Conservation (phyloP, 345 rosid genomes). For the Combretum micranthum region DNA sequence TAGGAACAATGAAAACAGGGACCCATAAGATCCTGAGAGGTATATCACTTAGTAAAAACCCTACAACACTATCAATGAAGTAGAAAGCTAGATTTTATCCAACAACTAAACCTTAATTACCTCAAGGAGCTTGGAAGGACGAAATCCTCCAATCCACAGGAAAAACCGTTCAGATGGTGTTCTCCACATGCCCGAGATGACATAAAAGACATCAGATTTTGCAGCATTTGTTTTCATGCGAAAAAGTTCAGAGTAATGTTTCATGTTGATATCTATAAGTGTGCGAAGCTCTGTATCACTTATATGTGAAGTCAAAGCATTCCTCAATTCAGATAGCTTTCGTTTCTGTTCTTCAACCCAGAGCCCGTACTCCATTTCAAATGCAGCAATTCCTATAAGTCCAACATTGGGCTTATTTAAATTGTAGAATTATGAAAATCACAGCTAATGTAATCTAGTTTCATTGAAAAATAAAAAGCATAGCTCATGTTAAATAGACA, state of each 20-base stretch:
- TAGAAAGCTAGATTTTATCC: too few species aligned
- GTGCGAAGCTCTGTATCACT: constrained; percentile 32
- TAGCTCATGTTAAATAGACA: too few species aligned
- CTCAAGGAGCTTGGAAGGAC: constrained; percentile 47
- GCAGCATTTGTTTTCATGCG: constrained; percentile 28
- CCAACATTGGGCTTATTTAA: neutral
- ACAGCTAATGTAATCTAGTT: too few species aligned
- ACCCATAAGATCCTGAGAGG: too few species aligned
- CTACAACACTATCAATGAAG: too few species aligned
- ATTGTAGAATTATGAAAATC: neutral
- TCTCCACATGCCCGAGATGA: constrained; percentile 48
- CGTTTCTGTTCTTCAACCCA: constrained; percentile 48
- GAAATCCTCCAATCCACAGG: constrained; percentile 51
- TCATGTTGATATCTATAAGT: constrained; percentile 31
- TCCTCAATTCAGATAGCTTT: constrained; percentile 27
- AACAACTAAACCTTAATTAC: constrained; percentile 10
- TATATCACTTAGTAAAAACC: too few species aligned
- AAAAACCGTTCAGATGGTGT: constrained; percentile 42
- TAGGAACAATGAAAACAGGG: too few species aligned
- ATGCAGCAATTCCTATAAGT: constrained; percentile 13
- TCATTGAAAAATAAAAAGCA: too few species aligned
- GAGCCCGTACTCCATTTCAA: constrained; percentile 35
- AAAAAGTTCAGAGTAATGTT: constrained; percentile 27
- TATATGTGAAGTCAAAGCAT: constrained; percentile 28
- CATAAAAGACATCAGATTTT: constrained; percentile 35